These are phyloP conservation scores for Lepidium didymum DNA, from an alignment of 345 rosid species.

Conservation along the genomic window DNA sequence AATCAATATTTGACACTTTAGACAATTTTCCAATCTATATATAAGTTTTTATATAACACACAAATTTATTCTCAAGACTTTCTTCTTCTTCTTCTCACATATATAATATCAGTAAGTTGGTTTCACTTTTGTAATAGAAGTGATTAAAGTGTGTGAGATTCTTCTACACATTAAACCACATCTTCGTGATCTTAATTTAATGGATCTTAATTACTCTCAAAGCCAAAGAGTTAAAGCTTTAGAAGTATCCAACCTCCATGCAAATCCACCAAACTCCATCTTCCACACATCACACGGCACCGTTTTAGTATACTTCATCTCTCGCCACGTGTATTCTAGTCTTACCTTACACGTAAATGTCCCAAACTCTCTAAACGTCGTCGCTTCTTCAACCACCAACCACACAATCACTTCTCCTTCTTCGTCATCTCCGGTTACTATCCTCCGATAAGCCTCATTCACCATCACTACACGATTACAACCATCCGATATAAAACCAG, in stretches of 20 bases:
- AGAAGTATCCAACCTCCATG: constrained; percentile 55
- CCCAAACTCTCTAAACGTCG: constrained; percentile 8
- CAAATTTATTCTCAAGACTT: constrained; percentile 7
- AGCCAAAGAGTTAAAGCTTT: constrained; percentile 47
- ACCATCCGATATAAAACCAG: constrained; percentile 45
- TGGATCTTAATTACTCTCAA: constrained; percentile 14
- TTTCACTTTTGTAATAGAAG: background rate
- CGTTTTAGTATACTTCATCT: constrained; percentile 19
- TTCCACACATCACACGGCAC: constrained; percentile 59
- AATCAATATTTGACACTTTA: constrained; percentile 10
- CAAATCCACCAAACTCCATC: constrained; percentile 52
- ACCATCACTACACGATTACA: constrained; percentile 38
- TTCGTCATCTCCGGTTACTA: constrained; percentile 21
- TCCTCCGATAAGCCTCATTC: constrained; percentile 39
- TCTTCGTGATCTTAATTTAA: background rate
- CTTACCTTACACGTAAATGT: constrained; percentile 41
- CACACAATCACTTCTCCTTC: constrained; percentile 26
- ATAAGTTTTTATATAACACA: background rate
- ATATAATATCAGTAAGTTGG: background rate
- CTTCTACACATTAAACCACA: background rate
- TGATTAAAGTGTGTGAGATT: constrained; percentile 3
- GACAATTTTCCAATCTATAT: background rate
- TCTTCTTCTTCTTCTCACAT: background rate
- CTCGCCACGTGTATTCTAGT: constrained; percentile 32
- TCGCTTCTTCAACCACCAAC: constrained; percentile 30